phyloP scores from a whole-genome alignment of 1,139 yeast species.

The Candida albicans region DNA sequence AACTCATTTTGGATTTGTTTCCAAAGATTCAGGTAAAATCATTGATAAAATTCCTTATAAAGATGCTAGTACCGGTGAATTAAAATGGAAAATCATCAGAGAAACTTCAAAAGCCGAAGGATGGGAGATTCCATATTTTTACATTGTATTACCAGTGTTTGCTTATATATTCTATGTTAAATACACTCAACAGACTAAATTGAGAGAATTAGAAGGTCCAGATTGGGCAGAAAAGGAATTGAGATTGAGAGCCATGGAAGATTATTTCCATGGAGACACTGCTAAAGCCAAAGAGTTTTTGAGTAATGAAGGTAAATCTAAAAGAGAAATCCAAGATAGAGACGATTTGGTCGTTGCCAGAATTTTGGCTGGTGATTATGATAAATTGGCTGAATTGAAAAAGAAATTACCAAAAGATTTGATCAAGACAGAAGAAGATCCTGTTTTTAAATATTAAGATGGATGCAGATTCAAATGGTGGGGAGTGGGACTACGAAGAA shows the following conservation, averaged over 20 bases:
- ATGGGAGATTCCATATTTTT: constrained; percentile 78
- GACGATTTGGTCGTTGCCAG: constrained; percentile 82
- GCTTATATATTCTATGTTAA: constrained; percentile 44
- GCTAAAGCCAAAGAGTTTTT: constrained; percentile 59
- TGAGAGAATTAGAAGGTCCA: constrained; percentile 47
- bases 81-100: constrained; percentile 77
- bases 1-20: constrained; percentile 57
- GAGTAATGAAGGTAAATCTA: constrained; percentile 55
- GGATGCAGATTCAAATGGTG: background rate
- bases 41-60: constrained; percentile 84
- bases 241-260: constrained; percentile 75
- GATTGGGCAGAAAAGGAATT: constrained; percentile 88
- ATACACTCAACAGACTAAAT: constrained; percentile 46
- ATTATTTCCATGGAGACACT: constrained; percentile 58
- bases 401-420: constrained; percentile 48
- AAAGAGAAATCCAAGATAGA: constrained; percentile 63
- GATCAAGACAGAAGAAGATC: constrained; percentile 35
- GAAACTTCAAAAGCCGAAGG: constrained; percentile 78
- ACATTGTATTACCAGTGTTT: constrained; percentile 66
- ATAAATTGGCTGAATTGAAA: constrained; percentile 70
- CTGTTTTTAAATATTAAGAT: constrained; percentile 26
- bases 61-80: constrained; percentile 74
- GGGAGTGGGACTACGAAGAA: background rate
- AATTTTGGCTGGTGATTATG: constrained; percentile 83
- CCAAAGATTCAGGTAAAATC: constrained; percentile 64